Conservation (phyloP, 2,329 filamentous ascomycete species). For the Clonostachys rhizophaga region DNA sequence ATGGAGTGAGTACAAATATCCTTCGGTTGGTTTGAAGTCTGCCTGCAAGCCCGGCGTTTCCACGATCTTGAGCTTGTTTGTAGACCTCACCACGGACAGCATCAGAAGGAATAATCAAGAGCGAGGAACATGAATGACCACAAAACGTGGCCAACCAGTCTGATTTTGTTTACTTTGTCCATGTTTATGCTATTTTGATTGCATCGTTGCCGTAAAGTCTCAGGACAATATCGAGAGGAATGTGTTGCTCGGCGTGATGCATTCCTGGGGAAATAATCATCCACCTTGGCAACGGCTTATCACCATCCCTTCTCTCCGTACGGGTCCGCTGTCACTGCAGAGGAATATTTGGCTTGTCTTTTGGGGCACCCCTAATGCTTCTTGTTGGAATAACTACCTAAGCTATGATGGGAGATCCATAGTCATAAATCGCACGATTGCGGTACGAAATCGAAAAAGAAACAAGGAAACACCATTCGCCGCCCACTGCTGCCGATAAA, state of each 20-base stretch:
- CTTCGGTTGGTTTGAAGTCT: too few species aligned
- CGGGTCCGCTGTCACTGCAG: too few species aligned
- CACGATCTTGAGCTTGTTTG: background rate
- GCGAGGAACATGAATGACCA: background rate
- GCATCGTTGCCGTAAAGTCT: conserved; percentile 13
- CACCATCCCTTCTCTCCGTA: too few species aligned
- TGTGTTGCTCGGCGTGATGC: conserved; percentile 28
- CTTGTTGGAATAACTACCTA: background rate
- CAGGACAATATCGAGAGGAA: conserved; percentile 25
- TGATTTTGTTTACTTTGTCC: conserved; percentile 1
- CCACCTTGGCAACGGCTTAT: too few species aligned
- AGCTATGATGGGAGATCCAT: too few species aligned
- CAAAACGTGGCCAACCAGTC: background rate
- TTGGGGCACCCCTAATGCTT: background rate
- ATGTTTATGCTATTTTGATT: conserved; percentile 2
- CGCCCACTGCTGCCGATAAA: conserved; percentile 13
- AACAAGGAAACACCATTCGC: conserved; percentile 13
- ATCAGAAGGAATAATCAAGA: background rate
- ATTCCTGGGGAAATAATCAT: conserved; percentile 17
- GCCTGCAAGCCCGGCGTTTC: background rate
- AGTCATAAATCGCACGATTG: too few species aligned
- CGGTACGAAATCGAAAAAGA: background rate
- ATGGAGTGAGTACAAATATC: too few species aligned
- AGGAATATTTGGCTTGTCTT: too few species aligned
- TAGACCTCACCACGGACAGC: background rate